A percentile compares a stretch with the other conserved stretches of the same genome.
These are phyloP conservation scores for Capronia americana DNA, from an alignment of 2,329 filamentous ascomycete species.

Conservation along the genomic window DNA sequence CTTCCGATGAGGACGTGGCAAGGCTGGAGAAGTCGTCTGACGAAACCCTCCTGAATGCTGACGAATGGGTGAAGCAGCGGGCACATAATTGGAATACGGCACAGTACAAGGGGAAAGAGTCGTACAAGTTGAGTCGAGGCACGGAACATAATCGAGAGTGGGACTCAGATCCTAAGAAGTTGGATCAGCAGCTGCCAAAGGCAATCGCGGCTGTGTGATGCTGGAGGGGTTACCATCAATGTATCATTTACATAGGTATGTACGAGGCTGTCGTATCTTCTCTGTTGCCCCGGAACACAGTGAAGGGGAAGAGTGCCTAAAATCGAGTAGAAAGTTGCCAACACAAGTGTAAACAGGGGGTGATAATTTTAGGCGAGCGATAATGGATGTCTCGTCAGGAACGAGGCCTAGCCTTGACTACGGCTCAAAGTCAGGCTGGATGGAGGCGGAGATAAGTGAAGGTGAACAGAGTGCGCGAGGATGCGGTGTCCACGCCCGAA, in stretches of 20 bases:
- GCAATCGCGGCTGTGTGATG: slow-evolving; percentile 10
- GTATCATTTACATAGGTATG: neutral
- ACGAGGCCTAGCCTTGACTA: neutral
- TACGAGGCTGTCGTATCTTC: neutral
- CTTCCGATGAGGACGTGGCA: slow-evolving; percentile 16
- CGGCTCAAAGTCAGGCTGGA: neutral
- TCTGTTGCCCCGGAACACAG: neutral
- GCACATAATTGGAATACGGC: slow-evolving; percentile 29
- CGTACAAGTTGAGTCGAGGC: slow-evolving; percentile 25
- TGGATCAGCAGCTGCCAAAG: slow-evolving; percentile 6
- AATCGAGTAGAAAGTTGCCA: neutral
- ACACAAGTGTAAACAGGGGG: neutral
- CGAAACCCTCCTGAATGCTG: slow-evolving; percentile 20
- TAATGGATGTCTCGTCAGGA: neutral
- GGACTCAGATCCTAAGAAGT: slow-evolving; percentile 2
- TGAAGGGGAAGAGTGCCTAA: neutral
- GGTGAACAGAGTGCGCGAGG: too few relatives aligned
- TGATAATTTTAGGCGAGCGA: neutral
- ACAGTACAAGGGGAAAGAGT: slow-evolving; percentile 26
- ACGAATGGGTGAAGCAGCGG: slow-evolving; percentile 24
- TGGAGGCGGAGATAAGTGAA: neutral
- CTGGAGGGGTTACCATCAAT: neutral
- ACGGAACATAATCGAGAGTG: slow-evolving; percentile 24
- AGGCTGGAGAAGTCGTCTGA: slow-evolving; percentile 14
- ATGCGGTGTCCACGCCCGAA: neutral